Percentiles rank a stretch among this genome's conserved stretches.
Evolutionary conservation across 2,329 filamentous ascomycete genomes (phyloP).

Genomic region (Sporothrix euskadiensis): DNA sequence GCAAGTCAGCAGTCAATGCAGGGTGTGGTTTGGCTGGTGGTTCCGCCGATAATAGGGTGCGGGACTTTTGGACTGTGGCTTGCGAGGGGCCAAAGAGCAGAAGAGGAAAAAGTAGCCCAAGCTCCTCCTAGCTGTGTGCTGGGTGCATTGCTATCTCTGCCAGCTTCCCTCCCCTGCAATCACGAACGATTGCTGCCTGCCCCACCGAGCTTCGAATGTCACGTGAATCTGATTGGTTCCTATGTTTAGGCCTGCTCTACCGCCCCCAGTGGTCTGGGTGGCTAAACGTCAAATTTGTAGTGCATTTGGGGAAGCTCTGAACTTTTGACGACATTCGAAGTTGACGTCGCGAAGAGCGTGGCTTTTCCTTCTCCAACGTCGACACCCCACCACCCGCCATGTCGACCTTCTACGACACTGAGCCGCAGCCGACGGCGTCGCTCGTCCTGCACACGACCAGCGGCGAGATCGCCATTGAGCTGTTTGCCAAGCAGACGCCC

Average conservation of each 20-base stretch:
- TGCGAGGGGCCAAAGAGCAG: constrained; percentile 15
- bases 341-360: not conserved
- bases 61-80: constrained; percentile 28
- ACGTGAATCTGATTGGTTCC: constrained; percentile 5
- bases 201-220: constrained; percentile 6
- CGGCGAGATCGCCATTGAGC: constrained; percentile 85
- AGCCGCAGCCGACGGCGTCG: constrained; percentile 90
- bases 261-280: constrained; percentile 11
- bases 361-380: not conserved
- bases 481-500: constrained; percentile 93
- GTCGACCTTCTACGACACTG: constrained; percentile 90
- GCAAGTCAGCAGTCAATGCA: not conserved
- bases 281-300: constrained; percentile 13
- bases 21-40: constrained; percentile 7
- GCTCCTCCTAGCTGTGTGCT: constrained; percentile 14
- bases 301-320: not conserved
- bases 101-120: constrained; percentile 5
- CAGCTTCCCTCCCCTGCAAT: not conserved
- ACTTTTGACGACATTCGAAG: not conserved
- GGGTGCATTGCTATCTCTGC: not conserved
- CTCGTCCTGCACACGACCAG: constrained; percentile 86
- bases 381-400: constrained; percentile 49
- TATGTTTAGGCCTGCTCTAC: not conserved
- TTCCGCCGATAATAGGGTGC: constrained; percentile 22
- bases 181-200: not conserved